phyloP scores from a whole-genome alignment of 306 rosid species.

The Quercus gilva region DNA sequence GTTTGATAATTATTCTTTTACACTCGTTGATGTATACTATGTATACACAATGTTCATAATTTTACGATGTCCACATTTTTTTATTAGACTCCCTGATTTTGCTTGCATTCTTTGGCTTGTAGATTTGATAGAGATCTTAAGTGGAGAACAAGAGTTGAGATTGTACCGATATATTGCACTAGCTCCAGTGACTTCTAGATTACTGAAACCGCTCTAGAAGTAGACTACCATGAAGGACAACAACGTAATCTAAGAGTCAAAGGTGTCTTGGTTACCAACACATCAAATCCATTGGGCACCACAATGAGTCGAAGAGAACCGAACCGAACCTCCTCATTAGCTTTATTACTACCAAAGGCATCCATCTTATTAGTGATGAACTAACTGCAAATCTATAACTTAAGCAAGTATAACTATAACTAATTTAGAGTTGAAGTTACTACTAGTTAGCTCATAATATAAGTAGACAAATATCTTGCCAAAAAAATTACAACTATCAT shows the following conservation, averaged over 20 bases:
- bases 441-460: too few relatives aligned
- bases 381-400: constrained; percentile 7
- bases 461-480: too few relatives aligned
- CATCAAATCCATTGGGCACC: constrained; percentile 81
- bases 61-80: too few relatives aligned
- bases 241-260: constrained; percentile 62
- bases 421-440: too few relatives aligned
- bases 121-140: constrained; percentile 85
- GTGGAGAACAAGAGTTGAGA: constrained; percentile 77
- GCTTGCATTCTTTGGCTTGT: constrained; percentile 28
- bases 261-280: constrained; percentile 81
- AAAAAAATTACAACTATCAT: too few relatives aligned
- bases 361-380: constrained; percentile 84
- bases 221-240: constrained; percentile 54
- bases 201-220: constrained; percentile 50
- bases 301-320: constrained; percentile 48
- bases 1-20: background rate
- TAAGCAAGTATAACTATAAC: too few relatives aligned
- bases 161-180: constrained; percentile 72
- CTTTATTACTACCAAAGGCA: constrained; percentile 50
- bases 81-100: constrained; percentile 16
- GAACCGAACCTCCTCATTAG: constrained; percentile 56
- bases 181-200: constrained; percentile 69
- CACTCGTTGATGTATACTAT: constrained; percentile 1
- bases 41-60: too few relatives aligned